Percentiles rank a stretch among this genome's conserved stretches.
phyloP scores from a whole-genome alignment of 176 grass and related monocot species.

The Hsuehochloa calcarea region DNA sequence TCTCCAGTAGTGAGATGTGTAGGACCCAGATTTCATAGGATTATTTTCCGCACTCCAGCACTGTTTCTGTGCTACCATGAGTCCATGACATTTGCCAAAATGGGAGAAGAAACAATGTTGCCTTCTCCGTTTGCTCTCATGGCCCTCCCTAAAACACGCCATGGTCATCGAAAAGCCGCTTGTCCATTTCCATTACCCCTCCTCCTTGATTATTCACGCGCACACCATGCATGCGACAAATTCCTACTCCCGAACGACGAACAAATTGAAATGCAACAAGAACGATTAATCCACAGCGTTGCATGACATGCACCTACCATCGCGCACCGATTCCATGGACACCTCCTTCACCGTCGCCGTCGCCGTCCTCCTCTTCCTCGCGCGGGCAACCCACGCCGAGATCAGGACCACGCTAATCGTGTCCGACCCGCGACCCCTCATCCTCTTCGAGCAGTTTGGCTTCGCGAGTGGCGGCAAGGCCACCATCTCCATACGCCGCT shows the following conservation, averaged over 20 bases:
- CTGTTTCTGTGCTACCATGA: background rate
- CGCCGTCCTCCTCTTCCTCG: slow-evolving; percentile 12
- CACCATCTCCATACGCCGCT: slow-evolving; percentile 41
- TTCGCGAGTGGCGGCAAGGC: slow-evolving; percentile 49
- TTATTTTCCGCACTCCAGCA: too few relatives aligned
- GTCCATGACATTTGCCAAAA: background rate
- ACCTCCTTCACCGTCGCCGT: slow-evolving; percentile 5
- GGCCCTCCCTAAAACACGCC: slow-evolving; percentile 55
- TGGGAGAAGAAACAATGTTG: background rate
- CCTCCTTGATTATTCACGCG: background rate
- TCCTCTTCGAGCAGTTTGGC: slow-evolving; percentile 78
- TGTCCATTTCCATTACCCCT: background rate
- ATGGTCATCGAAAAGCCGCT: slow-evolving; percentile 34
- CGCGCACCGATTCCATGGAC: slow-evolving; percentile 29
- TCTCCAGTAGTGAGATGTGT: too few relatives aligned
- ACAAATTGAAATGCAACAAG: slow-evolving; percentile 1
- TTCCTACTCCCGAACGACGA: background rate
- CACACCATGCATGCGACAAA: background rate
- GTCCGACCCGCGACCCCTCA: slow-evolving; percentile 41
- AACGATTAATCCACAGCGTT: background rate
- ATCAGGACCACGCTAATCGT: slow-evolving; percentile 47
- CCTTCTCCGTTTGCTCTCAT: slow-evolving; percentile 18
- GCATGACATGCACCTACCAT: slow-evolving; percentile 11
- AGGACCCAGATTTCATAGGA: too few relatives aligned
- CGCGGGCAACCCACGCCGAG: slow-evolving; percentile 22